Evolutionary conservation across 2,329 filamentous ascomycete genomes (phyloP).

Genomic region (Beauveria asiatica): DNA sequence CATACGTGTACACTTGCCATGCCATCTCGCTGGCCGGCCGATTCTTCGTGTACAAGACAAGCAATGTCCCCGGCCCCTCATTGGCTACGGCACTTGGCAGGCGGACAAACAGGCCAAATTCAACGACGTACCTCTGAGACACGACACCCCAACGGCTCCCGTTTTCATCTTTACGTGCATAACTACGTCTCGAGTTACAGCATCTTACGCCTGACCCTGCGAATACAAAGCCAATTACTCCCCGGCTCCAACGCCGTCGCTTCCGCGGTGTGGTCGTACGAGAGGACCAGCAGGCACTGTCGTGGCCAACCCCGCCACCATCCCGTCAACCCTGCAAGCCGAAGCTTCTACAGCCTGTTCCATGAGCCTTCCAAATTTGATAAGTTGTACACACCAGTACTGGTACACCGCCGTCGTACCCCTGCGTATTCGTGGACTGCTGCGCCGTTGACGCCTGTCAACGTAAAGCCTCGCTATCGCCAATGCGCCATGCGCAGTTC

Average conservation of each 20-base stretch:
- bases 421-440: neutral
- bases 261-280: neutral
- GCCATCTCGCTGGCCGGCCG: neutral
- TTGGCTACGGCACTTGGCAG: neutral
- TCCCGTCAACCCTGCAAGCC: conserved; percentile 2
- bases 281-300: neutral
- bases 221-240: neutral
- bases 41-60: neutral
- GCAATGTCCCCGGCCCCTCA: neutral
- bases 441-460: neutral
- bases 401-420: neutral
- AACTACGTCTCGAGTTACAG: conserved; percentile 1
- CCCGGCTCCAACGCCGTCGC: conserved; percentile 2
- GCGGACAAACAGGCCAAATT: conserved; percentile 4
- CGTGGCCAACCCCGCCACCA: neutral
- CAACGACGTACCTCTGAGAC: conserved; percentile 6
- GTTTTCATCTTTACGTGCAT: neutral
- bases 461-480: neutral
- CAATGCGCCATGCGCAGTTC: neutral
- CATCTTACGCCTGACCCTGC: conserved; percentile 4
- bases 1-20: neutral
- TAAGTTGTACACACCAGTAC: neutral
- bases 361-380: conserved; percentile 5
- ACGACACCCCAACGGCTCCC: neutral
- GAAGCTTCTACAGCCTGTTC: conserved; percentile 5